Conservation (phyloP, 192 early-diverging fungal genomes). For the Coemansia sp. region DNA sequence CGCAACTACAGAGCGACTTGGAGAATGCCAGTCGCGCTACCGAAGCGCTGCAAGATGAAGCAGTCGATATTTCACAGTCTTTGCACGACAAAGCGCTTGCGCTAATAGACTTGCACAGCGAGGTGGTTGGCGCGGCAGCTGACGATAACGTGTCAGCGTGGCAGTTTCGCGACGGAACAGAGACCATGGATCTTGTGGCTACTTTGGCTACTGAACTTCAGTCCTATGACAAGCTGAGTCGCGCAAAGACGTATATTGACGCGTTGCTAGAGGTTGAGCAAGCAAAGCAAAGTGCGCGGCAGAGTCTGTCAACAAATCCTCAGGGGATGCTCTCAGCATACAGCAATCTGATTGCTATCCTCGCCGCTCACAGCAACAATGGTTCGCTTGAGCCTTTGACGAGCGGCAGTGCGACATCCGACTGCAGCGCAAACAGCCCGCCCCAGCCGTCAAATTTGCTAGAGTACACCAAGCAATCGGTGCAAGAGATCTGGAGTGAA, state of each 20-base stretch:
- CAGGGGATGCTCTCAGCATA: constrained; percentile 33
- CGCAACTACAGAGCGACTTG: constrained; percentile 24
- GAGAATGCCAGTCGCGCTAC: constrained; percentile 5
- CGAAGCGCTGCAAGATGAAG: constrained; percentile 20
- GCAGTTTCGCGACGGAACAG: constrained; percentile 49
- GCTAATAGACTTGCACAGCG: constrained; percentile 46
- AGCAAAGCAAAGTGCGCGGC: constrained; percentile 19
- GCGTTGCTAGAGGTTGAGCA: constrained; percentile 37
- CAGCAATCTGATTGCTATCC: constrained; percentile 19
- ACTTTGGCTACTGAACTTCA: constrained; percentile 31
- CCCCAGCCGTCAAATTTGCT: constrained; percentile 18
- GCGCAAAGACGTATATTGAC: constrained; percentile 43
- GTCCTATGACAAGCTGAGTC: constrained; percentile 29
- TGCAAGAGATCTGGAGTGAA: constrained; percentile 25
- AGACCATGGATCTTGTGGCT: constrained; percentile 38
- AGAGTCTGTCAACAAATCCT: constrained; percentile 1
- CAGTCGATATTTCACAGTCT: constrained; percentile 4
- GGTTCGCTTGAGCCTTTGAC: not conserved
- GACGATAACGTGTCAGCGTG: constrained; percentile 35
- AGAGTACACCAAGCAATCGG: constrained; percentile 29
- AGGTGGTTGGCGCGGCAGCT: constrained; percentile 25
- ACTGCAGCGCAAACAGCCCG: not conserved
- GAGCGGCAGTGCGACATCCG: constrained; percentile 2
- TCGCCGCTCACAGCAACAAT: constrained; percentile 5
- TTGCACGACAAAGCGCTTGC: constrained; percentile 22